phyloP scores from a whole-genome alignment of 2,329 filamentous ascomycete species.

The Colletotrichum sp. region DNA sequence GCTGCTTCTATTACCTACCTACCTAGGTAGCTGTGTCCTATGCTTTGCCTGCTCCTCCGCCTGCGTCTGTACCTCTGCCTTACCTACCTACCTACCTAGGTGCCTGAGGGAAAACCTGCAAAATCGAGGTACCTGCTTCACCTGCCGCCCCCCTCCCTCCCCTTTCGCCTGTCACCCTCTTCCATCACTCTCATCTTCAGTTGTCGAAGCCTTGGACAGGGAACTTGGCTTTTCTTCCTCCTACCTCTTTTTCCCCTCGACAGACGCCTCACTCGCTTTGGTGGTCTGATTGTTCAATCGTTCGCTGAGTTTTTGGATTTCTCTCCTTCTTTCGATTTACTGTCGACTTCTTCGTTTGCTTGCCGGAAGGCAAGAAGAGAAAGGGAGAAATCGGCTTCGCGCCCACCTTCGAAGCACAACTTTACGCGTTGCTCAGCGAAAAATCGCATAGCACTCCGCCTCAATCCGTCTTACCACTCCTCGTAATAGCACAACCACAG shows the following conservation, averaged over 20 bases:
- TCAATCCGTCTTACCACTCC: not conserved
- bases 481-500: not conserved
- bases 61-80: not conserved
- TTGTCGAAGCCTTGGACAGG: not conserved
- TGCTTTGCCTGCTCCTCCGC: not conserved
- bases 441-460: not conserved
- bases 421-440: constrained; percentile 18
- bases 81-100: no score
- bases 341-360: not conserved
- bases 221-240: constrained; percentile 23
- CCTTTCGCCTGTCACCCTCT: constrained; percentile 21
- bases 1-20: not conserved
- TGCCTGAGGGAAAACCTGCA: not conserved
- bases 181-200: constrained; percentile 1
- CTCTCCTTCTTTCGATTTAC: constrained; percentile 23
- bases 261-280: constrained; percentile 64
- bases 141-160: not conserved
- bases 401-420: not conserved
- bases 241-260: constrained; percentile 27
- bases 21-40: not conserved
- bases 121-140: not conserved
- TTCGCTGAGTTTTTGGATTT: constrained; percentile 37
- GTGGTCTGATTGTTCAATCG: constrained; percentile 43
- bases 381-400: constrained; percentile 3
- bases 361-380: not conserved